Conservation (phyloP, 768 basidiomycete genomes). For the Boletellus emodensis region DNA sequence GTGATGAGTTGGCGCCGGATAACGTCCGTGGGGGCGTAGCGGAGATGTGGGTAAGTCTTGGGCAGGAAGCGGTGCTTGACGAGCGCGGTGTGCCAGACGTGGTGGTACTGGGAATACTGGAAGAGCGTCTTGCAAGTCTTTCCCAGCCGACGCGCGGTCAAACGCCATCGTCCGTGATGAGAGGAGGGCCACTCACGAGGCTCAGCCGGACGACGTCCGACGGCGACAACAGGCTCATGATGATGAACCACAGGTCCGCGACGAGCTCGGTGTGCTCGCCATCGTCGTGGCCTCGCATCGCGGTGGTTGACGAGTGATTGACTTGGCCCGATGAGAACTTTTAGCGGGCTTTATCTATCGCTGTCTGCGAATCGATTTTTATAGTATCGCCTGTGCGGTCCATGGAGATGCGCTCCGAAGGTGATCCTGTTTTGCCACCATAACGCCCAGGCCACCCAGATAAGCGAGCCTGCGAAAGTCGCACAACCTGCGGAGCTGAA, state of each 20-base stretch:
- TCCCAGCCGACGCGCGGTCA: neutral
- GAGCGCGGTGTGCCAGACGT: conserved; percentile 28
- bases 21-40: conserved; percentile 10
- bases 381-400: neutral
- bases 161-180: neutral
- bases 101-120: conserved; percentile 20
- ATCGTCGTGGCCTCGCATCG: neutral
- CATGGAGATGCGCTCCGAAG: neutral
- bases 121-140: conserved; percentile 27
- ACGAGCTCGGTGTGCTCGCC: conserved; percentile 16
- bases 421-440: conserved; percentile 9
- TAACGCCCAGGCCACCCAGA: conserved; percentile 18
- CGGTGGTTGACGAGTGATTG: neutral
- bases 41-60: conserved; percentile 26
- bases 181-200: conserved; percentile 17
- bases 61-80: conserved; percentile 21
- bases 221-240: conserved; percentile 27
- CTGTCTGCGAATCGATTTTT: conserved; percentile 7
- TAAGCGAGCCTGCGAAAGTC: conserved; percentile 8
- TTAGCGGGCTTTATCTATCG: neutral
- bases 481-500: neutral
- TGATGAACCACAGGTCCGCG: conserved; percentile 28
- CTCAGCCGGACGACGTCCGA: conserved; percentile 23
- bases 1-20: conserved; percentile 25
- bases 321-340: neutral